These are phyloP conservation scores for Bothriochloa decipiens DNA, from an alignment of 176 grass and related monocot genomes.

Conservation along the genomic window DNA sequence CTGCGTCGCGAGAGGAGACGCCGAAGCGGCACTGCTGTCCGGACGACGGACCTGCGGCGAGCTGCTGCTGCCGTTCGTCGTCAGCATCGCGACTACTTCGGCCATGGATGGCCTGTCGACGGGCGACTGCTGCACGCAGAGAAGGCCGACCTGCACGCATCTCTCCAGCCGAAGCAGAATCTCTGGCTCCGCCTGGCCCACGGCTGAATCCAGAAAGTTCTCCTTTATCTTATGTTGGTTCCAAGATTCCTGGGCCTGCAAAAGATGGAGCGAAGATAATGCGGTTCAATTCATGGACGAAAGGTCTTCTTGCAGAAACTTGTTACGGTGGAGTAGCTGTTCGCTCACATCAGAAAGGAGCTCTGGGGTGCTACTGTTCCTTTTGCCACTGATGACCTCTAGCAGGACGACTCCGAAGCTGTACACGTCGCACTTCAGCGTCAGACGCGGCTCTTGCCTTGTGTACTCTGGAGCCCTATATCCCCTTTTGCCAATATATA, in stretches of 20 bases:
- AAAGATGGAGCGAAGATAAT: neutral
- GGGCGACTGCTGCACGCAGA: constrained; percentile 50
- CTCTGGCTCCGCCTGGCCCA: constrained; percentile 3
- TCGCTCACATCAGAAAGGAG: constrained; percentile 21
- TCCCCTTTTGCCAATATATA: neutral
- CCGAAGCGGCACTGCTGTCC: neutral
- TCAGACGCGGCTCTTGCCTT: neutral
- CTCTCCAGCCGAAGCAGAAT: neutral
- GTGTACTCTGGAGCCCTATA: constrained; percentile 41
- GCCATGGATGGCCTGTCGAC: constrained; percentile 51
- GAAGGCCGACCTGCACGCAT: constrained; percentile 56
- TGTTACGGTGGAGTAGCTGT: neutral
- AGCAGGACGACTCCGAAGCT: constrained; percentile 31
- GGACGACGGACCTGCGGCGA: neutral
- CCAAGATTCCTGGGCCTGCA: constrained; percentile 49
- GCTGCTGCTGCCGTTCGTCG: neutral
- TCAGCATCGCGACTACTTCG: constrained; percentile 38
- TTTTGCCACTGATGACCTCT: constrained; percentile 4
- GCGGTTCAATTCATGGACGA: neutral
- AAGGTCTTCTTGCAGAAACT: neutral
- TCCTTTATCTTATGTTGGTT: neutral
- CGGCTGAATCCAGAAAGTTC: constrained; percentile 30
- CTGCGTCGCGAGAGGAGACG: neutral
- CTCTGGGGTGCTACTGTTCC: neutral
- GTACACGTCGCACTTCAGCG: constrained; percentile 40